Base-by-base conservation (phyloP, 2,329 filamentous ascomycete species). In the Emmonsiellopsis sp. region DNA sequence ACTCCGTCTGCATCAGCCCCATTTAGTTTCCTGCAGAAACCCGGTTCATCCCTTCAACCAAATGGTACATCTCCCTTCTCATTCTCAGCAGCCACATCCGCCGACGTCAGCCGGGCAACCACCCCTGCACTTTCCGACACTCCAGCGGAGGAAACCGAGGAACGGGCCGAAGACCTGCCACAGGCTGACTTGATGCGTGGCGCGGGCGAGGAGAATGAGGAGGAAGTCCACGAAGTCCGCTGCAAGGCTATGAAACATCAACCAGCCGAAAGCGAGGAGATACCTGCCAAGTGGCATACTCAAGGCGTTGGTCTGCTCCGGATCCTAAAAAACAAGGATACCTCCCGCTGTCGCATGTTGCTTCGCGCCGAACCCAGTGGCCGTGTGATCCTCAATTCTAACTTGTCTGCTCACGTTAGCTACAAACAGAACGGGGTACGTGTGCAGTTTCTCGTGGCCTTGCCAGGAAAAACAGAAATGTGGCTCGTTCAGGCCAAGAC, bases 351-450 rank as follows among this genome's bases (percentile, higher is more conserved):
- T 3, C 82, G 88, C 42, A 72, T 93, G 45, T 71, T 94, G 17
- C 71, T 91, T 57, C 82, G 88, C 49, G 81, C 82, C n/a, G 86
- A 90, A 58, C 87, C 87, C 0, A 79, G 83, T 57, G 88, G 88
- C 13, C 80, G 85, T 40, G 75, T 92, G 46, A 79, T 86, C 3
- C 72, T 94, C 62, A 94, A 94, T 71, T 81, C 84, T 60, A 69
- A 75, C 17, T 68, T 91, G 48, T 69, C 88, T 36, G 72, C 81
- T 2, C 73, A 77, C n/a, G 70, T 83, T 51, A 74, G 75, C 5
- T 91, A 90, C 72, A 80, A 79, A 62, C 72, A 77, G 6, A 76
- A 78, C 32, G 61, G 60, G 5, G 75, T 66, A 46, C 86, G 54
- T 14, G 66, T 73, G 13, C 62, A 68, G 34, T 68, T 74, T 45